A percentile compares a stretch with the other conserved stretches of the same genome.
Conservation (phyloP, 345 rosid genomes). For the Hypericum perforatum region DNA sequence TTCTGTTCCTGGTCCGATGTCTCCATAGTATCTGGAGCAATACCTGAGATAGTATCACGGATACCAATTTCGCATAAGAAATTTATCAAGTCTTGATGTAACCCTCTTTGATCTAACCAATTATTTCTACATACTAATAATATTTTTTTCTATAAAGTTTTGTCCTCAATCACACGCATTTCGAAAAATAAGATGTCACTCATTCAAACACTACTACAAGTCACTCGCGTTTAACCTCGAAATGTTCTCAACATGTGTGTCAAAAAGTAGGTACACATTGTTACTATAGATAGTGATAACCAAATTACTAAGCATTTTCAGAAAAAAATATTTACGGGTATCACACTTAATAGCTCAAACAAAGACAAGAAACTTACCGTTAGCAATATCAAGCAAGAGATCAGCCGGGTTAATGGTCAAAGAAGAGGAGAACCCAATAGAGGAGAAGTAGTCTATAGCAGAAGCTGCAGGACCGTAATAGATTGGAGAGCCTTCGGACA, state of each 20-base stretch:
- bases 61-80: too few species aligned
- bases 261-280: too few species aligned
- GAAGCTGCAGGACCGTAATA: constrained; percentile 78
- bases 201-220: too few species aligned
- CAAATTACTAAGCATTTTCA: not conserved
- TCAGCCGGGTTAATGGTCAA: constrained; percentile 91
- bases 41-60: constrained; percentile 32
- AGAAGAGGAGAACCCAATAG: constrained; percentile 81
- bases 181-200: too few species aligned
- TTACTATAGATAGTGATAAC: too few species aligned
- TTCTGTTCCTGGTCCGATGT: constrained; percentile 61
- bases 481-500: constrained; percentile 79
- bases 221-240: too few species aligned
- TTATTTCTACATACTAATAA: too few species aligned
- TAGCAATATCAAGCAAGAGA: constrained; percentile 91
- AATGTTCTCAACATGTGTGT: too few species aligned
- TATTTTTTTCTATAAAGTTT: too few species aligned
- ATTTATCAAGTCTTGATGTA: too few species aligned
- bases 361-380: constrained; percentile 41
- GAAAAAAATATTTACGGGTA: not conserved
- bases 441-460: constrained; percentile 80
- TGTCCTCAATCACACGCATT: too few species aligned
- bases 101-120: too few species aligned
- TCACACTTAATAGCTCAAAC: not conserved
- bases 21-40: constrained; percentile 58